Evolutionary conservation across 352 stramenopile species (phyloP).

Genomic region (Phytophthora boehmeriae): DNA sequence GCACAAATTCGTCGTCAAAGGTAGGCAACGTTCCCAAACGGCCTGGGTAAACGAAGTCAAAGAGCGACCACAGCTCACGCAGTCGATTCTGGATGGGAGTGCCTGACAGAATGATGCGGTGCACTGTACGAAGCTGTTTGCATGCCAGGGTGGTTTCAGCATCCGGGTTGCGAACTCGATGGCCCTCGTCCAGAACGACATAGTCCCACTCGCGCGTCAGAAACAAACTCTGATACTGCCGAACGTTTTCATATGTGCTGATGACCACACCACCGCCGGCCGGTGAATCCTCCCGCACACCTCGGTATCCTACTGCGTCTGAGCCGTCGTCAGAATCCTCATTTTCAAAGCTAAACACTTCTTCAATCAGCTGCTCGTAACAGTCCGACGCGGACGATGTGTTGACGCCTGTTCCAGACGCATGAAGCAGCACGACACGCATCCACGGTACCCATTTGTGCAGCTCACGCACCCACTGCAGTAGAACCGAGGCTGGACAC

Average conservation of each 20-base stretch:
- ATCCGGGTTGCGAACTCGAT: slow-evolving; percentile 98
- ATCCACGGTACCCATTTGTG: slow-evolving; percentile 92
- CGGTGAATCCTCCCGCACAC: slow-evolving; percentile 11
- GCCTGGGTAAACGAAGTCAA: slow-evolving; percentile 99
- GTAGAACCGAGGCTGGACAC: slow-evolving; percentile 95
- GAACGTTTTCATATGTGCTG: slow-evolving; percentile 97
- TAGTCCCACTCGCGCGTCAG: slow-evolving; percentile 95
- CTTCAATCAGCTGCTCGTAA: slow-evolving; percentile 68
- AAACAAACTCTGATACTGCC: slow-evolving; percentile 91
- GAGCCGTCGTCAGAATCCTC: slow-evolving; percentile 25
- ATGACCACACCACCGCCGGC: slow-evolving; percentile 90
- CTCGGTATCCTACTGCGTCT: slow-evolving; percentile 3
- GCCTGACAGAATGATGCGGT: slow-evolving; percentile 93
- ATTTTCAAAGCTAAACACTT: slow-evolving; percentile 49
- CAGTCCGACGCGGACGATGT: slow-evolving; percentile 37
- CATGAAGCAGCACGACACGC: slow-evolving; percentile 91
- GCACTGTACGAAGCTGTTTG: slow-evolving; percentile 91
- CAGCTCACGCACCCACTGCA: slow-evolving; percentile 96
- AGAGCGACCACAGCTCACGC: slow-evolving; percentile 97
- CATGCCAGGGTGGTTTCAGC: slow-evolving; percentile 96
- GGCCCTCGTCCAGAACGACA: slow-evolving; percentile 98
- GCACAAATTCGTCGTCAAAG: slow-evolving; percentile 98
- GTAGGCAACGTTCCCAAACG: slow-evolving; percentile 96
- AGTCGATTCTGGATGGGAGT: slow-evolving; percentile 96
- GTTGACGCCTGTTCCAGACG: slow-evolving; percentile 66